Conservation (phyloP, 129 eudicot genomes). For the Flaveria linearis region DNA sequence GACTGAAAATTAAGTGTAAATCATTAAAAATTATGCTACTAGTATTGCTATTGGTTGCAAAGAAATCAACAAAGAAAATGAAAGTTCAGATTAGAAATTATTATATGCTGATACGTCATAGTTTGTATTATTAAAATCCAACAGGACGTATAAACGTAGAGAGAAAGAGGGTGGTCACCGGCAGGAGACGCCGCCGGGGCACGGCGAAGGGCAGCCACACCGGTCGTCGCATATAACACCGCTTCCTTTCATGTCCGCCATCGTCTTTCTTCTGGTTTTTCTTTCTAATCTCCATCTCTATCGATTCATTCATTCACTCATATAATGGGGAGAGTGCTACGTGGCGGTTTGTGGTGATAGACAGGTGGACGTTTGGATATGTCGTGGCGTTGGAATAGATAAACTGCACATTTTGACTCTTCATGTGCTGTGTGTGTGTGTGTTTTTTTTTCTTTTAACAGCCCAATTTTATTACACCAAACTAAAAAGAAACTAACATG, state of each 20-base stretch:
- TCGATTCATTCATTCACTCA: background rate
- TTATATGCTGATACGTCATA: too few relatives aligned
- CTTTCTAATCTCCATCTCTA: too few relatives aligned
- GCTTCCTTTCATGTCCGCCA: constrained; percentile 49
- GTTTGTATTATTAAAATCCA: background rate
- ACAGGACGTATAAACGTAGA: background rate
- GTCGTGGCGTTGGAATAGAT: background rate
- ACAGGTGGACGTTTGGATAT: background rate
- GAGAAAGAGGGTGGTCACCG: constrained; percentile 27
- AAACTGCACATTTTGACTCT: too few relatives aligned
- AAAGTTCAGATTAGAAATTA: too few relatives aligned
- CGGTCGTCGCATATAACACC: constrained; percentile 47
- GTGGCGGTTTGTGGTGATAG: background rate
- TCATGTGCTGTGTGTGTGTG: too few relatives aligned
- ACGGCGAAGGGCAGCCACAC: constrained; percentile 71
- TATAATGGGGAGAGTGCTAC: background rate
- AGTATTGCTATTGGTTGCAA: too few relatives aligned
- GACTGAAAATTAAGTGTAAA: too few relatives aligned
- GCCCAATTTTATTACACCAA: too few relatives aligned
- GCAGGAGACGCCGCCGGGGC: constrained; percentile 66
- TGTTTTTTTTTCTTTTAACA: too few relatives aligned
- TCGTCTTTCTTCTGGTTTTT: background rate
- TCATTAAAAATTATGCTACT: too few relatives aligned
- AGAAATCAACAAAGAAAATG: too few relatives aligned
- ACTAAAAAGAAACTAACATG: too few relatives aligned